A percentile compares a stretch with the other conserved stretches of the same genome.
Evolutionary conservation across 2,329 filamentous ascomycete species (phyloP).

Genomic region (Diaporthe citri): DNA sequence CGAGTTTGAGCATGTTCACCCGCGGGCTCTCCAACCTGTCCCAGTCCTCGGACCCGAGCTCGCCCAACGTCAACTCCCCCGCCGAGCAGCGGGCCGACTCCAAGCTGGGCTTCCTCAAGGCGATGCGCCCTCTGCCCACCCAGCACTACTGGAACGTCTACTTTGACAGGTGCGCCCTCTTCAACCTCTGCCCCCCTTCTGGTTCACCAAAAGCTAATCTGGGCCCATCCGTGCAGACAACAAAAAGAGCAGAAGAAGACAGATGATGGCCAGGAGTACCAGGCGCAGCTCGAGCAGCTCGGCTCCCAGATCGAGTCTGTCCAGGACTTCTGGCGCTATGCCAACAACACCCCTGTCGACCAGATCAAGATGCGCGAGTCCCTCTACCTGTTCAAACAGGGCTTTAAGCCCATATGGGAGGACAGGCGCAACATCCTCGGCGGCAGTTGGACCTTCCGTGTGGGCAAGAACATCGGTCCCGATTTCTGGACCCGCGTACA

Average conservation of each 20-base stretch:
- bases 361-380: slow-evolving; percentile 83
- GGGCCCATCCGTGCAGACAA: slow-evolving; percentile 49
- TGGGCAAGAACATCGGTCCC: slow-evolving; percentile 79
- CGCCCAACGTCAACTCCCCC: slow-evolving; percentile 73
- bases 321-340: slow-evolving; percentile 87
- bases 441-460: slow-evolving; percentile 92
- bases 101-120: slow-evolving; percentile 85
- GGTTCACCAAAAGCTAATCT: slow-evolving; percentile 26
- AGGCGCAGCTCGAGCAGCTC: slow-evolving; percentile 71
- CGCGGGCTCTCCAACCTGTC: slow-evolving; percentile 73
- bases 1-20: slow-evolving; percentile 66
- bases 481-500: slow-evolving; percentile 87
- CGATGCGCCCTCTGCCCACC: slow-evolving; percentile 78
- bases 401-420: slow-evolving; percentile 84
- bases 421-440: slow-evolving; percentile 88
- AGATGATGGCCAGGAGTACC: slow-evolving; percentile 59
- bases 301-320: slow-evolving; percentile 79
- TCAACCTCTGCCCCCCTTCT: background rate
- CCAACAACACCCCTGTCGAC: slow-evolving; percentile 83
- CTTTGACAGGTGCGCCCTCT: slow-evolving; percentile 67
- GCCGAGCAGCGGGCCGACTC: slow-evolving; percentile 81
- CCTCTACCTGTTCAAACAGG: slow-evolving; percentile 83
- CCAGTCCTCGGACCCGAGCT: slow-evolving; percentile 70
- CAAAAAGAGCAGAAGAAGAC: slow-evolving; percentile 58
- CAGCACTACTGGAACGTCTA: slow-evolving; percentile 86